Evolutionary conservation across 345 rosid genomes (phyloP).

Genomic region (Rhodamnia argentea): DNA sequence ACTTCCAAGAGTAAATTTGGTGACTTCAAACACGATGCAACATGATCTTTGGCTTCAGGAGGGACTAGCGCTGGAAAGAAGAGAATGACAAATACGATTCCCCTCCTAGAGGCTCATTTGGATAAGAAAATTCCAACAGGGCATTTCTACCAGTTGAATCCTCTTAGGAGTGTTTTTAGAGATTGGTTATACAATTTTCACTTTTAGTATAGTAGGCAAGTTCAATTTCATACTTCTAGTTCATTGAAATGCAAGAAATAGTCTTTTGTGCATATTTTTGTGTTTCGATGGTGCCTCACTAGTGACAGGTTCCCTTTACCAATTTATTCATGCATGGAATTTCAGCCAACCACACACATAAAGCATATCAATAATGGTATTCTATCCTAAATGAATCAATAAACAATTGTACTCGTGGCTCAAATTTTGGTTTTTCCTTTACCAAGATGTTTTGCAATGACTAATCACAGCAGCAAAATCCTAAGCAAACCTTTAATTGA

Average conservation of each 20-base stretch:
- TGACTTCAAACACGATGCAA: not conserved
- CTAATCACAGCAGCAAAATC: not conserved
- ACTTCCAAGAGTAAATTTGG: not conserved
- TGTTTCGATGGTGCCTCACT: not conserved
- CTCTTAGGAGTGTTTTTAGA: not conserved
- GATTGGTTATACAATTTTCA: not conserved
- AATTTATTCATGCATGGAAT: not conserved
- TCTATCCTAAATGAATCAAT: not conserved
- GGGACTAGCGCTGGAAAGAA: not conserved
- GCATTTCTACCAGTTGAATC: not conserved
- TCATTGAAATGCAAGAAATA: not conserved
- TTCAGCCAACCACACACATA: not conserved
- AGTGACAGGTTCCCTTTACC: not conserved
- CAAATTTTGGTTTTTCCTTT: not conserved
- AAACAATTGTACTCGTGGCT: not conserved
- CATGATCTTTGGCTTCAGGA: not conserved
- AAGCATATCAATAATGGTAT: not conserved
- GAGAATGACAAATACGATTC: not conserved
- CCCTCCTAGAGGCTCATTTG: not conserved
- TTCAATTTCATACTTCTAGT: not conserved
- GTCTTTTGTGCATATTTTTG: not conserved
- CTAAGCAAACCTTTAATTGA: not conserved
- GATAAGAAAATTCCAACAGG: not conserved
- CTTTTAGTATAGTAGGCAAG: not conserved
- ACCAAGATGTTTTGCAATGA: not conserved